Evolutionary conservation across 257 asterid genomes (phyloP).

Genomic region (Jasminum sambac): DNA sequence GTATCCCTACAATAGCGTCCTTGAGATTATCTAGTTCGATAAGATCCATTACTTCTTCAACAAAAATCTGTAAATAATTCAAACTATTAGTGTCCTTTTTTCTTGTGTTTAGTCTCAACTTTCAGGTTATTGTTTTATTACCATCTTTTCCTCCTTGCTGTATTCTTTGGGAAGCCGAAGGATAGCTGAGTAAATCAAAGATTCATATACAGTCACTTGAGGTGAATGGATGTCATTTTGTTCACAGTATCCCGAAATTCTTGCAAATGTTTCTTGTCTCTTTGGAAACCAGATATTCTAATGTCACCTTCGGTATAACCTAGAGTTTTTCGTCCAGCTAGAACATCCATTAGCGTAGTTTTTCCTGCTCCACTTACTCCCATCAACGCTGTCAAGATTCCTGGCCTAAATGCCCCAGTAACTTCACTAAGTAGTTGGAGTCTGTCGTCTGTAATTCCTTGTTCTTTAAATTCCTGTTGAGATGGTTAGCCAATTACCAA

Average conservation of each 20-base stretch:
- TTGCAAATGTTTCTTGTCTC: constrained; percentile 63
- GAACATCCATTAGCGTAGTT: constrained; percentile 73
- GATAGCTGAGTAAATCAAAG: constrained; percentile 58
- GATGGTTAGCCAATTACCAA: neutral
- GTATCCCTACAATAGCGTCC: constrained; percentile 61
- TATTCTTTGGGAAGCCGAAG: constrained; percentile 57
- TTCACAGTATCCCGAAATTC: constrained; percentile 73
- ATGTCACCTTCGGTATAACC: constrained; percentile 66
- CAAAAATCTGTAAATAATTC: constrained; percentile 41
- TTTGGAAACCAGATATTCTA: constrained; percentile 66
- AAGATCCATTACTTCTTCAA: constrained; percentile 56
- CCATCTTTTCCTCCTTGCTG: constrained; percentile 47
- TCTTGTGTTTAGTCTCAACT: neutral
- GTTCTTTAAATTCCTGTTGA: constrained; percentile 50
- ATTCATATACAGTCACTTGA: constrained; percentile 62
- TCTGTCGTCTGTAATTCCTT: constrained; percentile 48
- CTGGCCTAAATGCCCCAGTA: constrained; percentile 70
- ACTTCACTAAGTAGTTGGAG: constrained; percentile 55
- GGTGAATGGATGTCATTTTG: constrained; percentile 71
- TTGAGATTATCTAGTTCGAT: constrained; percentile 55
- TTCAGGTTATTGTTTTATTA: constrained; percentile 16
- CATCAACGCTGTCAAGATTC: constrained; percentile 68
- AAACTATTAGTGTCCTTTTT: neutral
- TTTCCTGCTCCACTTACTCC: constrained; percentile 86
- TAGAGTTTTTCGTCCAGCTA: constrained; percentile 61